These are phyloP conservation scores for Persicaria maculosa DNA, from an alignment of 148 eudicot species.

Conservation along the genomic window DNA sequence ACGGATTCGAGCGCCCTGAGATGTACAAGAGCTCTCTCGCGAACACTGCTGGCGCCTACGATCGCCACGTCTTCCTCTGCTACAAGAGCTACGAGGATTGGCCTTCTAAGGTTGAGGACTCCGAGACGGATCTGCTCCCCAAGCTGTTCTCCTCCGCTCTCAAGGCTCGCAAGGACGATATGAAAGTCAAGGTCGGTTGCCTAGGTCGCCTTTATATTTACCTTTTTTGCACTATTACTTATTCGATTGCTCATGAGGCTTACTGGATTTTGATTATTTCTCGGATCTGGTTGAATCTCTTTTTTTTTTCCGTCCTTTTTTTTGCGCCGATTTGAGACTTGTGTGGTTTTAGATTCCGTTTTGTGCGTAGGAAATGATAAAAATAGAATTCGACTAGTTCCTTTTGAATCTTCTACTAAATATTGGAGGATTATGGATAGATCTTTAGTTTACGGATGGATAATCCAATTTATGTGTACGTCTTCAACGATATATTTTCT, in stretches of 20 bases:
- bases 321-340: background rate
- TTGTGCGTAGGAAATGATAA: background rate
- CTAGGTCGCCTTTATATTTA: background rate
- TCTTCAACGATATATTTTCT: background rate
- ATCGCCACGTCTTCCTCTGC: conserved; percentile 74
- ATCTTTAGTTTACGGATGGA: background rate
- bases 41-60: conserved; percentile 48
- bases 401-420: background rate
- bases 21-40: conserved; percentile 45
- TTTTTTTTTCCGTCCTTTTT: background rate
- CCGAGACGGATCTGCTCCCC: conserved; percentile 68
- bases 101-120: conserved; percentile 63
- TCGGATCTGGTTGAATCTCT: background rate
- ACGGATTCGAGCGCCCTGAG: conserved; percentile 64
- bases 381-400: background rate
- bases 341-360: background rate
- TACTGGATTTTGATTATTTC: background rate
- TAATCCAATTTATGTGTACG: background rate
- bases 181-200: conserved; percentile 30
- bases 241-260: background rate
- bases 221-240: background rate
- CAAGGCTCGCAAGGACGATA: conserved; percentile 53
- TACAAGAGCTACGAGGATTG: conserved; percentile 46
- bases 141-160: conserved; percentile 45
- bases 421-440: background rate